phyloP scores from a whole-genome alignment of 2,329 filamentous ascomycete species.

The Fusarium coffeatum region DNA sequence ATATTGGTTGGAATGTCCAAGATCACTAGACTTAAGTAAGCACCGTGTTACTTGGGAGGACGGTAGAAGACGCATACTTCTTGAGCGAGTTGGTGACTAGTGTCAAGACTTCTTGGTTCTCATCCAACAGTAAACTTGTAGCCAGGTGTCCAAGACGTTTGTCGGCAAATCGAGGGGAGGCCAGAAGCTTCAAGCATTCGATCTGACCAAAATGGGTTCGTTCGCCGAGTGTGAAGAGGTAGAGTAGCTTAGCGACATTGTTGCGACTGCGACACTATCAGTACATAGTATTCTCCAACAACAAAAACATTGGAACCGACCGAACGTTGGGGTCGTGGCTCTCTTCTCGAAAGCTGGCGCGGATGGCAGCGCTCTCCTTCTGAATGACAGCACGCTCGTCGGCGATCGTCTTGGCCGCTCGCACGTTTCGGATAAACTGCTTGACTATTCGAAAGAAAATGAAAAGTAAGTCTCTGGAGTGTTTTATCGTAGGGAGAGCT shows the following conservation, averaged over 20 bases:
- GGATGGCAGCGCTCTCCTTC: conserved; percentile 97
- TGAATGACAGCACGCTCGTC: conserved; percentile 98
- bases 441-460: conserved; percentile 74
- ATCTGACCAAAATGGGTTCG: conserved; percentile 99
- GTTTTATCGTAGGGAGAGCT: conserved; percentile 14
- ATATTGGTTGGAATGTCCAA: conserved; percentile 98
- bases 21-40: conserved; percentile 70
- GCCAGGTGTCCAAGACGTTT: conserved; percentile 96
- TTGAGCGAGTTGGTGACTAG: conserved; percentile 97
- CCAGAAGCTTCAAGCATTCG: conserved; percentile 96
- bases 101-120: conserved; percentile 98
- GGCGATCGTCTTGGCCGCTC: conserved; percentile 97
- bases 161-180: conserved; percentile 96
- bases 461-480: conserved; percentile 23
- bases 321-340: conserved; percentile 90
- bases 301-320: conserved; percentile 62
- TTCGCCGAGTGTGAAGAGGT: conserved; percentile 97
- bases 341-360: conserved; percentile 97
- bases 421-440: conserved; percentile 99
- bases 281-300: neutral
- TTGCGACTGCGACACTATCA: conserved; percentile 75
- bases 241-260: conserved; percentile 98
- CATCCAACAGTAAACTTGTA: conserved; percentile 94
- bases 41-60: conserved; percentile 1
- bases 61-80: conserved; percentile 71